These are phyloP conservation scores for Ziziphus jujuba DNA, from an alignment of 306 rosid species.

Conservation along the genomic window DNA sequence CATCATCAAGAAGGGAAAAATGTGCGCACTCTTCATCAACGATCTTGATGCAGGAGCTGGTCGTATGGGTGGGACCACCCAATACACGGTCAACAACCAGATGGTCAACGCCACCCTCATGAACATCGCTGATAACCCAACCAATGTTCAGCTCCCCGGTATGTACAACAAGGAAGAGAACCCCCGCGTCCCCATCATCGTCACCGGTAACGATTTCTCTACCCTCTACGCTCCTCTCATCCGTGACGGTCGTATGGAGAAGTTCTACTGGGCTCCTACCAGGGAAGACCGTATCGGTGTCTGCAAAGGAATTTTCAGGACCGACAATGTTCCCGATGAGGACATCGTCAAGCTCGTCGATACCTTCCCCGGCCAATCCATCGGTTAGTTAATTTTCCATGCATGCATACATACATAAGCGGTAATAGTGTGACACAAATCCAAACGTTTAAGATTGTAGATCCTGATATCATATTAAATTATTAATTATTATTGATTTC, in stretches of 20 bases:
- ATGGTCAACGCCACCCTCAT: slow-evolving; percentile 99
- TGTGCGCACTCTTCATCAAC: slow-evolving; percentile 86
- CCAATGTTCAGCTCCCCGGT: slow-evolving; percentile 94
- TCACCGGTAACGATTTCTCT: slow-evolving; percentile 97
- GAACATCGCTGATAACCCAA: slow-evolving; percentile 98
- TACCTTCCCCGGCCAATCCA: slow-evolving; percentile 96
- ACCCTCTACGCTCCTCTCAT: slow-evolving; percentile 95
- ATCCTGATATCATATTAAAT: too few species aligned
- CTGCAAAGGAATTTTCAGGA: slow-evolving; percentile 77
- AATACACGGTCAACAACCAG: slow-evolving; percentile 97
- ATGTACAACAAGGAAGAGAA: slow-evolving; percentile 99
- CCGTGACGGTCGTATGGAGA: slow-evolving; percentile 99
- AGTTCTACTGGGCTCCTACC: slow-evolving; percentile 99
- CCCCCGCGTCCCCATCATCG: slow-evolving; percentile 89
- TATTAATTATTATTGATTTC: too few species aligned
- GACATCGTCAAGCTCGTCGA: slow-evolving; percentile 80
- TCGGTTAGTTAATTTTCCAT: slow-evolving; percentile 41
- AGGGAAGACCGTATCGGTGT: slow-evolving; percentile 89
- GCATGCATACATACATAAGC: too few species aligned
- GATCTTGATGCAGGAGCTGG: slow-evolving; percentile 99
- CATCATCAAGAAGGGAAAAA: slow-evolving; percentile 87
- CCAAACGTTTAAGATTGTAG: too few species aligned
- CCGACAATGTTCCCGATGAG: slow-evolving; percentile 41
- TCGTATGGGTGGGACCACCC: slow-evolving; percentile 92
- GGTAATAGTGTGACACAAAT: too few species aligned